These are phyloP conservation scores for Blastomyces emzantsi DNA, from an alignment of 2,329 filamentous ascomycete genomes.

Conservation along the genomic window DNA sequence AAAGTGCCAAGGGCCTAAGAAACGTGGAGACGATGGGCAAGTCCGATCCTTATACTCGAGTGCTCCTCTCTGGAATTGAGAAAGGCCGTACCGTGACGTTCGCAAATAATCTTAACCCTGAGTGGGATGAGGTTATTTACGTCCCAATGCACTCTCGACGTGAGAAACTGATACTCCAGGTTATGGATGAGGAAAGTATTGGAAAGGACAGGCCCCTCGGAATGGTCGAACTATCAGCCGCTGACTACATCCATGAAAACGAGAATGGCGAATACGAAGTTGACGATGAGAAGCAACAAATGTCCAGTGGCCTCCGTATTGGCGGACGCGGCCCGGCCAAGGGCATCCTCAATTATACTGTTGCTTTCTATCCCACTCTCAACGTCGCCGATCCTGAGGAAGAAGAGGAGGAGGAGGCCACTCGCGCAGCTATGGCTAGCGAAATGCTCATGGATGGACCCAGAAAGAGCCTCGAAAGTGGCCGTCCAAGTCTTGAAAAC, in stretches of 20 bases:
- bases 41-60: constrained; percentile 87
- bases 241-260: constrained; percentile 69
- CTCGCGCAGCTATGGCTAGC: constrained; percentile 21
- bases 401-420: constrained; percentile 37
- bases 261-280: constrained; percentile 73
- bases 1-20: constrained; percentile 69
- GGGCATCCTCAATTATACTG: constrained; percentile 71
- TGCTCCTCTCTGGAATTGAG: constrained; percentile 80
- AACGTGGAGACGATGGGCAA: constrained; percentile 95
- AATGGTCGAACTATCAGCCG: constrained; percentile 63
- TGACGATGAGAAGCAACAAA: constrained; percentile 63
- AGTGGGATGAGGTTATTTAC: constrained; percentile 94
- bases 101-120: constrained; percentile 88
- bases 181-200: constrained; percentile 93
- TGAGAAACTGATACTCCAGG: constrained; percentile 79
- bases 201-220: constrained; percentile 86
- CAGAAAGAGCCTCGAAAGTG: constrained; percentile 21
- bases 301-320: constrained; percentile 60
- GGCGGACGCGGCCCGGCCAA: constrained; percentile 66
- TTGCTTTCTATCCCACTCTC: constrained; percentile 81
- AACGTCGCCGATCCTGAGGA: constrained; percentile 82
- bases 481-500: constrained; percentile 16
- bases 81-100: constrained; percentile 91
- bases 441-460: constrained; percentile 14
- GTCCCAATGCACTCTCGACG: constrained; percentile 77